Conservation (phyloP, 2,329 filamentous ascomycete genomes). For the Rachicladosporium sp. region DNA sequence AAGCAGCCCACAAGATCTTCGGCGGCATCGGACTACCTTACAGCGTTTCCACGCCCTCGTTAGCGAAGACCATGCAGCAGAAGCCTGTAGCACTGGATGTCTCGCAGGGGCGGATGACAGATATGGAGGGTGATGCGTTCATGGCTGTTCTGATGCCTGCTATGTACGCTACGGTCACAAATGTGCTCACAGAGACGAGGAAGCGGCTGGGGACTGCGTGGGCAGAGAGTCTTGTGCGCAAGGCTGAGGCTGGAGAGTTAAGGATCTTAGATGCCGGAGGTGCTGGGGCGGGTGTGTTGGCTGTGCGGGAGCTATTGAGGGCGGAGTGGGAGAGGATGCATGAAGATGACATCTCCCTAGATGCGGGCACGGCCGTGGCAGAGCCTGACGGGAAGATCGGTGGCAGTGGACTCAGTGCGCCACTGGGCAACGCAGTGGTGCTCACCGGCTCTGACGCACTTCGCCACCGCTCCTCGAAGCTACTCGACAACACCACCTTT, state of each 20-base stretch:
- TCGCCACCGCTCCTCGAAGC: conserved; percentile 58
- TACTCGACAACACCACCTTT: conserved; percentile 84
- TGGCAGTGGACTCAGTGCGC: conserved; percentile 31
- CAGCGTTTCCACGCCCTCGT: conserved; percentile 57
- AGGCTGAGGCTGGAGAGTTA: conserved; percentile 40
- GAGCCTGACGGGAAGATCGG: conserved; percentile 24
- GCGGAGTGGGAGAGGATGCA: conserved; percentile 69
- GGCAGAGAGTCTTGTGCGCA: conserved; percentile 51
- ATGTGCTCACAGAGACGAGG: conserved; percentile 59
- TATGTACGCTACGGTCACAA: conserved; percentile 55
- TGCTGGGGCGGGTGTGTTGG: conserved; percentile 59
- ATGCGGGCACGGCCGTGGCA: conserved; percentile 15
- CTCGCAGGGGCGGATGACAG: conserved; percentile 54
- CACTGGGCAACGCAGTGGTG: conserved; percentile 65
- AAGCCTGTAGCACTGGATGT: conserved; percentile 53
- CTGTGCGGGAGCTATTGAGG: conserved; percentile 64
- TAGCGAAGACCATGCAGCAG: conserved; percentile 46
- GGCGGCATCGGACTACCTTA: conserved; percentile 66
- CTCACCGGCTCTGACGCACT: conserved; percentile 65
- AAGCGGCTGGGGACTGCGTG: conserved; percentile 60
- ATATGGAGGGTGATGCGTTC: conserved; percentile 65
- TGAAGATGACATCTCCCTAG: conserved; percentile 15
- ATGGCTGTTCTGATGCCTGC: conserved; percentile 58
- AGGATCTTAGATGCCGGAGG: conserved; percentile 63
- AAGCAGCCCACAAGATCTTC: conserved; percentile 60